Percentiles rank a stretch among this genome's conserved stretches.
These are phyloP conservation scores for Cladosporium sp. DNA, from an alignment of 2,329 filamentous ascomycete genomes.

Conservation along the genomic window DNA sequence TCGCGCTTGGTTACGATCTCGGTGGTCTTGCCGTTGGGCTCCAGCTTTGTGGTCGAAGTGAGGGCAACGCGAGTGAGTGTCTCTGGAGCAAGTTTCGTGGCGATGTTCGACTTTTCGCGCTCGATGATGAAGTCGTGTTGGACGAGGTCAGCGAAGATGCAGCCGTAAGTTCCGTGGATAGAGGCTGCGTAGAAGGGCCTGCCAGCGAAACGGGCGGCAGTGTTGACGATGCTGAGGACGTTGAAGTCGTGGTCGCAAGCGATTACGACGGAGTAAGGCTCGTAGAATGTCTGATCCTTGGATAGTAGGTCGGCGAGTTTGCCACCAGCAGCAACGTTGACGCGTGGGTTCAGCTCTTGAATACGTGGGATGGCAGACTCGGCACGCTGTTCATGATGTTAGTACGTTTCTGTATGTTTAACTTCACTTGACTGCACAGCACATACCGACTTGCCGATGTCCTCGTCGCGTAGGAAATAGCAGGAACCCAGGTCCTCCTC, in stretches of 20 bases:
- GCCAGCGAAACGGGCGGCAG: conserved; percentile 74
- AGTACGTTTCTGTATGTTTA: neutral
- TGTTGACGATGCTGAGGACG: conserved; percentile 78
- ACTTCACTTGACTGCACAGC: neutral
- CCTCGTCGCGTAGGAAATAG: conserved; percentile 73
- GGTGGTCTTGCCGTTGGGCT: conserved; percentile 66
- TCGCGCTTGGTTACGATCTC: conserved; percentile 93
- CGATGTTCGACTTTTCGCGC: conserved; percentile 76
- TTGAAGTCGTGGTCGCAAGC: conserved; percentile 82
- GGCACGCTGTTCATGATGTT: conserved; percentile 61
- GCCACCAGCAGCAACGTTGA: conserved; percentile 60
- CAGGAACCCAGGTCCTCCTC: conserved; percentile 71
- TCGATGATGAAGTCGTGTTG: conserved; percentile 88
- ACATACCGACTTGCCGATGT: conserved; percentile 72
- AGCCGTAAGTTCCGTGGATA: conserved; percentile 88
- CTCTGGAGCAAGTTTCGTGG: conserved; percentile 62
- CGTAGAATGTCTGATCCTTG: conserved; percentile 75
- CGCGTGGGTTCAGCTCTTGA: conserved; percentile 85
- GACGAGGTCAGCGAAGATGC: conserved; percentile 91
- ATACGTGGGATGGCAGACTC: conserved; percentile 76
- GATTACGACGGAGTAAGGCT: conserved; percentile 80
- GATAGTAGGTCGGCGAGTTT: conserved; percentile 64
- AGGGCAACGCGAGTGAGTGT: conserved; percentile 76
- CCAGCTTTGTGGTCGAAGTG: conserved; percentile 67
- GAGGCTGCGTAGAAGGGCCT: conserved; percentile 87